Evolutionary conservation across 1,284 basidiomycete species (phyloP).

Genomic region (Trichosporon sp.): DNA sequence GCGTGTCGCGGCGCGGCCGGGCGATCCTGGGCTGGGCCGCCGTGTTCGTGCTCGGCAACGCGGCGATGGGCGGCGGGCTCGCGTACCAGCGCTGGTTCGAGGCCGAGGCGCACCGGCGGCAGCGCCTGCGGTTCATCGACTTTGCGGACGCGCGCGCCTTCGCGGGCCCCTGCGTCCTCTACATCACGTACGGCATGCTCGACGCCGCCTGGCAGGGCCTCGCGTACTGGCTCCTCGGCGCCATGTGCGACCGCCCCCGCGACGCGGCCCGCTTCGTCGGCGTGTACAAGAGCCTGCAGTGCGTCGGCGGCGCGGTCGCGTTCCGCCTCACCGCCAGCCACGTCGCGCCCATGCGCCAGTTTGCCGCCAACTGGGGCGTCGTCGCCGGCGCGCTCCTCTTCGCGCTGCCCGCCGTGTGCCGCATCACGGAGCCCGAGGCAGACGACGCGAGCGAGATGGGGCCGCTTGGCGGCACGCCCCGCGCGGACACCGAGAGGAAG

Average conservation of each 20-base stretch:
- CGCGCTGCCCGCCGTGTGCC: constrained; percentile 21
- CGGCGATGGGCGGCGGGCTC: constrained; percentile 28
- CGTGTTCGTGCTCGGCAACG: constrained; percentile 26
- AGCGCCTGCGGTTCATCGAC: constrained; percentile 16
- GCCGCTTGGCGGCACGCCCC: too few species aligned
- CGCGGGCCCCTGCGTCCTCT: constrained; percentile 29
- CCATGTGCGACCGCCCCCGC: constrained; percentile 24
- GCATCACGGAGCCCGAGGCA: constrained; percentile 21
- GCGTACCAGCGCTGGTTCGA: constrained; percentile 20
- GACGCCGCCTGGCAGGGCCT: constrained; percentile 44
- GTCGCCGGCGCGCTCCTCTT: constrained; percentile 18
- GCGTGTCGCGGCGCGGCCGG: constrained; percentile 16
- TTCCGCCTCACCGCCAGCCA: constrained; percentile 20
- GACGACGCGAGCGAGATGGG: constrained; percentile 18
- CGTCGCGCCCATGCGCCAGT: constrained; percentile 21
- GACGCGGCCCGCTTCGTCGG: constrained; percentile 25
- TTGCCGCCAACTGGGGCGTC: constrained; percentile 26
- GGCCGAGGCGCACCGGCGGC: background rate
- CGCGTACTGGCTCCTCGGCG: constrained; percentile 33
- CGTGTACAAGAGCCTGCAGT: constrained; percentile 26
- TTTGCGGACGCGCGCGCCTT: constrained; percentile 22
- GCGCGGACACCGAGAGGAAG: background rate
- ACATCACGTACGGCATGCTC: constrained; percentile 39
- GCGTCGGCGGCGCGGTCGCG: constrained; percentile 21
- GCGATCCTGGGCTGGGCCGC: constrained; percentile 28